Evolutionary conservation across 306 rosid genomes (phyloP), one percentile per base, ranked within the genome.

Genomic region (Vigna hirtella): DNA sequence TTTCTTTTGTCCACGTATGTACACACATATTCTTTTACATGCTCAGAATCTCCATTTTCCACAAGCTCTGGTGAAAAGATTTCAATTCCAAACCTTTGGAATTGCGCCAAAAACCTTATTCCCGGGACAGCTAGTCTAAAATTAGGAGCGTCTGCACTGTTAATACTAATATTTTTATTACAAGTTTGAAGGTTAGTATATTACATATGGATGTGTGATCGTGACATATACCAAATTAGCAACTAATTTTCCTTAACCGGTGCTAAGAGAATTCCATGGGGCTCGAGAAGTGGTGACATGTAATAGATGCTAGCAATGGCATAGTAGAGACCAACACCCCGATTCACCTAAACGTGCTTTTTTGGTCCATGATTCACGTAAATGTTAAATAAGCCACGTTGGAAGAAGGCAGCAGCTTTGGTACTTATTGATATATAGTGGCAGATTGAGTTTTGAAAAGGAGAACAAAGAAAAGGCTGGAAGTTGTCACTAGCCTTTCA

Each of bases 271-370:
- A 34, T 76, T 50, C 72, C 48, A 70, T 47, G 77, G 85, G 82
- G 85, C 85, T 86, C 70, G 83, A 83, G 83, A 86, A n/a, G 17
- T 20, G 76, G 51, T 77, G 76, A 77, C 65, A 72, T 72, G 75
- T 16, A 61, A 80, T 53, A 64, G 69, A 62, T 26, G 49, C 17
- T 24, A 69, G 7, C 38, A 53, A 51, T 69, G 13, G 56, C 80
- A 47, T 26, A 26, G 40, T 17, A 61, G 67, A 77, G 76, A 78
- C 38, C 72, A 85, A 77, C 78, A 50, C 52, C 67, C 57, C 62
- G 28, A 14, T 36, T 63, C 26, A 36, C 69, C 67, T 30, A 61
- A 28, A 16, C 34, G 49, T 63, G 9, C 9, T 34, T 63, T 61
- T 61, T 61, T 2, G 67, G 42, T 30, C 67, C 45, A 30, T 32